These are phyloP conservation scores for Lasiodiplodia sp. DNA, from an alignment of 2,329 filamentous ascomycete genomes.

Conservation along the genomic window DNA sequence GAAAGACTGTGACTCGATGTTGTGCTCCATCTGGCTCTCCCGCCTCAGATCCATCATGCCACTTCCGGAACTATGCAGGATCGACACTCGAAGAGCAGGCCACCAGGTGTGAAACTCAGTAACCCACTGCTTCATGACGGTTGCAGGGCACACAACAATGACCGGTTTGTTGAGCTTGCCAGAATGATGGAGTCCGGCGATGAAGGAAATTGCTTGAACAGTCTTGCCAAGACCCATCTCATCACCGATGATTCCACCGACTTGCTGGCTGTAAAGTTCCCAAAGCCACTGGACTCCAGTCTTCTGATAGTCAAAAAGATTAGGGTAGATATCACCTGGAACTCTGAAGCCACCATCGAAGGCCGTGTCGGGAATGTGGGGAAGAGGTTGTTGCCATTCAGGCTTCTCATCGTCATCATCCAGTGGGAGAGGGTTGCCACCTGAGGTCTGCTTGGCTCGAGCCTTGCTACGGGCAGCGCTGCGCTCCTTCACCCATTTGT, in stretches of 20 bases:
- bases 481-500: constrained; percentile 74
- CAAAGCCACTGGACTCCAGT: constrained; percentile 96
- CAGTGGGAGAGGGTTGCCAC: background rate
- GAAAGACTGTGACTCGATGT: constrained; percentile 53
- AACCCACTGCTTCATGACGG: constrained; percentile 96
- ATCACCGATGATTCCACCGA: constrained; percentile 94
- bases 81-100: constrained; percentile 96
- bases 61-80: constrained; percentile 92
- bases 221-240: constrained; percentile 99
- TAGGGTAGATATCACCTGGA: constrained; percentile 91
- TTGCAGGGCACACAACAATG: constrained; percentile 91
- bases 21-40: constrained; percentile 68
- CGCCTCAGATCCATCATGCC: constrained; percentile 85
- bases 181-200: constrained; percentile 92
- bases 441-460: constrained; percentile 40
- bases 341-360: constrained; percentile 80
- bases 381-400: constrained; percentile 88
- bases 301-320: constrained; percentile 95
- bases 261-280: constrained; percentile 86
- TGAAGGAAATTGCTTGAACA: constrained; percentile 78
- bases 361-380: constrained; percentile 76
- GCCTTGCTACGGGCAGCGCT: constrained; percentile 64
- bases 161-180: constrained; percentile 82
- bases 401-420: constrained; percentile 51
- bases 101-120: constrained; percentile 99